Conservation (phyloP, 2,329 filamentous ascomycete species). For the Aspergillus sp. region DNA sequence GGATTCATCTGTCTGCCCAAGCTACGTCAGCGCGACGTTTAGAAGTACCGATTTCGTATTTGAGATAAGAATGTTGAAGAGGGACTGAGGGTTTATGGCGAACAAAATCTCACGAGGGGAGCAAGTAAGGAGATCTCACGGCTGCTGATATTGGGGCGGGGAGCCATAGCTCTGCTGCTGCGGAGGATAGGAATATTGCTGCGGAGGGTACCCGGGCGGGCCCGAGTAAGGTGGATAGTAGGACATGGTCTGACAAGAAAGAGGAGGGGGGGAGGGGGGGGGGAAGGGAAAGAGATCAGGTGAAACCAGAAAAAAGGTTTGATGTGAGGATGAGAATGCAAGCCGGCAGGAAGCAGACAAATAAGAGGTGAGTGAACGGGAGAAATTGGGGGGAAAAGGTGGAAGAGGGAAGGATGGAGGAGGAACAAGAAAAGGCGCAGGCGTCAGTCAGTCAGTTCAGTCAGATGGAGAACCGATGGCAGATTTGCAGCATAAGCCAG, state of each 20-base stretch:
- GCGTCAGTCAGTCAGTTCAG: constrained; percentile 4
- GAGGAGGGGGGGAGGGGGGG: constrained; percentile 11
- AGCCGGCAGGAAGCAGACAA: constrained; percentile 11
- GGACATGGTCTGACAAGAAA: constrained; percentile 53
- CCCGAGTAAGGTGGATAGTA: constrained; percentile 64
- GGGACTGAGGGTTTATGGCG: not conserved
- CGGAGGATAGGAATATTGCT: constrained; percentile 31
- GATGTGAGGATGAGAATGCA: constrained; percentile 1
- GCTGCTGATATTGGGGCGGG: constrained; percentile 39
- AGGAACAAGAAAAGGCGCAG: constrained; percentile 15
- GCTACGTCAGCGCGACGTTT: constrained; percentile 1
- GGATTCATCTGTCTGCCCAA: constrained; percentile 30
- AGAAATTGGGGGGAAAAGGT: not conserved
- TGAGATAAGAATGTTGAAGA: not conserved
- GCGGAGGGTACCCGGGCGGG: constrained; percentile 58
- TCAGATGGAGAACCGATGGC: constrained; percentile 9
- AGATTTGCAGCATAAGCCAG: not conserved
- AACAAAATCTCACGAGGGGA: constrained; percentile 4
- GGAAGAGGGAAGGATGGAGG: constrained; percentile 1
- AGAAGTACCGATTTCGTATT: not conserved
- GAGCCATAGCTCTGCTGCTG: constrained; percentile 40
- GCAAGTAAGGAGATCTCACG: constrained; percentile 34
- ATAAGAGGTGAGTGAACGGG: constrained; percentile 3
- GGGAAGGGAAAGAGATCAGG: constrained; percentile 2
- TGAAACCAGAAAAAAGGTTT: not conserved